Percentiles rank a stretch among this genome's conserved stretches.
phyloP scores from a whole-genome alignment of 2,329 filamentous ascomycete genomes.

The Colletotrichum chlorophyti region DNA sequence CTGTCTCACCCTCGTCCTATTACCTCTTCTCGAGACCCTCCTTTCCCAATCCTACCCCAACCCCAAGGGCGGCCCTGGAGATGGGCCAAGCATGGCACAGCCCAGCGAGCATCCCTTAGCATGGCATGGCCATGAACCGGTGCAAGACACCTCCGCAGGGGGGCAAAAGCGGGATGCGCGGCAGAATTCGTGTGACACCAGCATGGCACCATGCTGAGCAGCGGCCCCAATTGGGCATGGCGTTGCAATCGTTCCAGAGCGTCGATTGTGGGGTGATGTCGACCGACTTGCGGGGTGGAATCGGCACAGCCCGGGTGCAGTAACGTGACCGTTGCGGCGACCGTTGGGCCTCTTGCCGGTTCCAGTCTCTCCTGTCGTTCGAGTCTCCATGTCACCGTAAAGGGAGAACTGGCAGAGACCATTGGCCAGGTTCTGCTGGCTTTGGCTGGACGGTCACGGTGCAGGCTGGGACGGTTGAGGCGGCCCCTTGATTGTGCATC shows the following conservation, averaged over 20 bases:
- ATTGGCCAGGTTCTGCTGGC: not conserved
- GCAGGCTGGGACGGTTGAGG: not conserved
- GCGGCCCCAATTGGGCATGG: conserved; percentile 22
- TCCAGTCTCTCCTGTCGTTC: not conserved
- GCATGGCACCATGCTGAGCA: conserved; percentile 25
- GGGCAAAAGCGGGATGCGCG: conserved; percentile 26
- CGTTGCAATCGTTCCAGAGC: conserved; percentile 24
- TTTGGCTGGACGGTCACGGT: not conserved
- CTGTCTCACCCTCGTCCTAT: conserved; percentile 2
- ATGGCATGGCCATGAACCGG: not conserved
- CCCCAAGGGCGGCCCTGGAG: not conserved
- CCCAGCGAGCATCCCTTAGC: not conserved
- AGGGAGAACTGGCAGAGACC: not conserved
- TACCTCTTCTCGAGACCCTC: conserved; percentile 18
- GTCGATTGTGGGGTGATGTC: conserved; percentile 29
- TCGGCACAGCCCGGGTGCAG: conserved; percentile 28
- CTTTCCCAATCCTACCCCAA: not conserved
- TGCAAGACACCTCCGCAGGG: conserved; percentile 12
- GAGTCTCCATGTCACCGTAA: not conserved
- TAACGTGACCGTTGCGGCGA: conserved; percentile 10
- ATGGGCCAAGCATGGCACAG: not conserved
- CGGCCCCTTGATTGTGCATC: conserved; percentile 9
- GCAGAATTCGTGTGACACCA: conserved; percentile 23
- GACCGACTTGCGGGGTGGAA: conserved; percentile 25
- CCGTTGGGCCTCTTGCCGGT: not conserved